phyloP scores from a whole-genome alignment of 2,329 filamentous ascomycete species.

The Microcyclospora pomicola region DNA sequence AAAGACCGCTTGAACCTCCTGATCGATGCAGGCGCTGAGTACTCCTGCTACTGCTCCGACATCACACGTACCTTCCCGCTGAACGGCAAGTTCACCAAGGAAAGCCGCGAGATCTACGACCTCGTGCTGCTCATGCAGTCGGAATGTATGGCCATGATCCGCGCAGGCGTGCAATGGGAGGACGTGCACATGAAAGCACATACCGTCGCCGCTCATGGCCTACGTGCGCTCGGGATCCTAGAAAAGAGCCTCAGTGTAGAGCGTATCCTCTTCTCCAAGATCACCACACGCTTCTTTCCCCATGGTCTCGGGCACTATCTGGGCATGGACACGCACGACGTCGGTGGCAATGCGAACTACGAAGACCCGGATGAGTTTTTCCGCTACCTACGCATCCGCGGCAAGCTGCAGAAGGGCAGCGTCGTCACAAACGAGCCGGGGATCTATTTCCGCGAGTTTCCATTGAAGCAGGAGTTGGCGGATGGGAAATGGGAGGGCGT shows the following conservation, averaged over 20 bases:
- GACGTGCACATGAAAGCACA: slow-evolving; percentile 70
- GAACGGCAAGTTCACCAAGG: slow-evolving; percentile 51
- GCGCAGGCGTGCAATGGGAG: slow-evolving; percentile 65
- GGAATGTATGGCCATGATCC: slow-evolving; percentile 58
- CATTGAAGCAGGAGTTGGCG: slow-evolving; percentile 56
- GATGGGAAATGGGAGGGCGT: slow-evolving; percentile 46
- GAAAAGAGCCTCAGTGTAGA: slow-evolving; percentile 21
- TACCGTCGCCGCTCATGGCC: slow-evolving; percentile 64
- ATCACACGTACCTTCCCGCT: slow-evolving; percentile 83
- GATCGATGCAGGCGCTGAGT: slow-evolving; percentile 61
- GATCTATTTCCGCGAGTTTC: slow-evolving; percentile 62
- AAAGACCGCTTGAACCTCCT: slow-evolving; percentile 63
- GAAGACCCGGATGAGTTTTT: slow-evolving; percentile 71
- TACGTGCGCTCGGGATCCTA: slow-evolving; percentile 63
- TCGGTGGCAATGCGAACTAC: slow-evolving; percentile 36
- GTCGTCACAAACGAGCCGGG: slow-evolving; percentile 95
- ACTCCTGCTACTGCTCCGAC: slow-evolving; percentile 39
- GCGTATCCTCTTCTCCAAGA: slow-evolving; percentile 30
- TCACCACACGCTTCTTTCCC: slow-evolving; percentile 37
- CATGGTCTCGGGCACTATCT: slow-evolving; percentile 39
- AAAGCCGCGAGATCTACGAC: slow-evolving; percentile 45
- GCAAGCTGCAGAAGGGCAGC: slow-evolving; percentile 37
- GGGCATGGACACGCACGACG: slow-evolving; percentile 40
- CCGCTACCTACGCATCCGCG: slow-evolving; percentile 65
- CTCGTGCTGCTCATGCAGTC: slow-evolving; percentile 77